These are phyloP conservation scores for Dothideomycetes sp. DNA, from an alignment of 2,329 filamentous ascomycete species.

Conservation along the genomic window DNA sequence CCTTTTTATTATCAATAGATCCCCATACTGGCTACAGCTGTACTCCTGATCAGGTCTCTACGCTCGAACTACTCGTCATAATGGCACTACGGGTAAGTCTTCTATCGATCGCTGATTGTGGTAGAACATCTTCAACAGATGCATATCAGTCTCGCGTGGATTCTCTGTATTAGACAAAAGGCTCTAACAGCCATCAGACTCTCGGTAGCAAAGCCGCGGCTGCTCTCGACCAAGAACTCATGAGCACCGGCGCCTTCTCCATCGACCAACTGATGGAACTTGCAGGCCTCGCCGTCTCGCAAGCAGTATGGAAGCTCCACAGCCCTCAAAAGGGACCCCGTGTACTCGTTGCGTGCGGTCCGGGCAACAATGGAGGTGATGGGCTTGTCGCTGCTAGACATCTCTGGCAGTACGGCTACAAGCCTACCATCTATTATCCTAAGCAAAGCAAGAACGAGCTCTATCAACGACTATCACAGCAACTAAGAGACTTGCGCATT, in stretches of 20 bases:
- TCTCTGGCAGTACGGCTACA: conserved; percentile 83
- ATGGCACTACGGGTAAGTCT: not conserved
- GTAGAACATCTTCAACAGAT: too few species aligned
- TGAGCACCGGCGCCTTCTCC: conserved; percentile 79
- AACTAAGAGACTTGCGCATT: conserved; percentile 72
- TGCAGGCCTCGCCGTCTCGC: conserved; percentile 83
- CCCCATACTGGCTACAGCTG: too few species aligned
- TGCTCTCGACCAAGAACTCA: conserved; percentile 84
- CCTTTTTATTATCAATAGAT: too few species aligned
- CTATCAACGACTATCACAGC: conserved; percentile 74
- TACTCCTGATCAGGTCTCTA: too few species aligned
- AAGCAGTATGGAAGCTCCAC: conserved; percentile 80
- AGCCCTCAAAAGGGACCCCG: conserved; percentile 59
- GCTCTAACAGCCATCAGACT: too few species aligned
- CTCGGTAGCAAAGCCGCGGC: conserved; percentile 58
- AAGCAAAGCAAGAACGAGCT: conserved; percentile 85
- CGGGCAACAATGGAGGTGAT: conserved; percentile 71
- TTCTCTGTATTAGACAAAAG: too few species aligned
- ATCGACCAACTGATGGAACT: conserved; percentile 97
- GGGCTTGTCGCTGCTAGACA: conserved; percentile 90
- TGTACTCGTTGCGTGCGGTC: conserved; percentile 83
- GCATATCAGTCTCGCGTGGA: too few species aligned
- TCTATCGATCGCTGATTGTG: too few species aligned
- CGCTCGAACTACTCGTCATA: not conserved
- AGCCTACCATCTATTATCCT: conserved; percentile 81